A percentile compares a stretch with the other conserved stretches of the same genome.
phyloP scores from a whole-genome alignment of 2,329 filamentous ascomycete genomes.

The Sporothrix phasma region DNA sequence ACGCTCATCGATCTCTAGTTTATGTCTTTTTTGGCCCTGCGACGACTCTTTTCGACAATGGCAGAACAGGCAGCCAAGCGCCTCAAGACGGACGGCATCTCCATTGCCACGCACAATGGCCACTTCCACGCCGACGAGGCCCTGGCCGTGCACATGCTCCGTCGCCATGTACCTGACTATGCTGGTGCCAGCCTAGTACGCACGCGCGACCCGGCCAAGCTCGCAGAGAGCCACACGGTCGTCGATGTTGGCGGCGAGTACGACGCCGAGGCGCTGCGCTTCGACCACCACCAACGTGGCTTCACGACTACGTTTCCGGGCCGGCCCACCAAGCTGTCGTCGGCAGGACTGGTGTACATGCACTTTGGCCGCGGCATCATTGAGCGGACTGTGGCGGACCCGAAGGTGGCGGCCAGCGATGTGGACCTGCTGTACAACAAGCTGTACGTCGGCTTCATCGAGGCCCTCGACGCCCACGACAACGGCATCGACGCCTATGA shows the following conservation, averaged over 20 bases:
- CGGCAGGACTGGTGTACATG: constrained; percentile 87
- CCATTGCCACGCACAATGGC: constrained; percentile 92
- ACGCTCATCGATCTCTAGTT: not conserved
- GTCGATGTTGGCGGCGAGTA: constrained; percentile 98
- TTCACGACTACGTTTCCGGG: constrained; percentile 80
- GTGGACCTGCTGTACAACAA: constrained; percentile 73
- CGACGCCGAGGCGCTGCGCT: constrained; percentile 64
- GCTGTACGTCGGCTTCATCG: constrained; percentile 86
- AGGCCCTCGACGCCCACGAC: constrained; percentile 95
- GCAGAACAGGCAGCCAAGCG: constrained; percentile 64
- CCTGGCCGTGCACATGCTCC: constrained; percentile 91
- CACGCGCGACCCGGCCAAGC: constrained; percentile 70
- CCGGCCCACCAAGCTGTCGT: constrained; percentile 79
- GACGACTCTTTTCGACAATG: constrained; percentile 39
- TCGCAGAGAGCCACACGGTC: constrained; percentile 82
- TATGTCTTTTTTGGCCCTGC: constrained; percentile 30
- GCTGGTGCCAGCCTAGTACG: constrained; percentile 63
- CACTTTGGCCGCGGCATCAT: constrained; percentile 87
- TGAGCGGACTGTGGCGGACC: constrained; percentile 44
- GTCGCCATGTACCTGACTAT: constrained; percentile 70
- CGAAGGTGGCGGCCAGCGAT: constrained; percentile 44
- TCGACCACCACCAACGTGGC: constrained; percentile 94
- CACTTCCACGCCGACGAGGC: constrained; percentile 99
- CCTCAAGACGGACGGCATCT: constrained; percentile 62
- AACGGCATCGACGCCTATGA: constrained; percentile 87